phyloP scores from a whole-genome alignment of 768 basidiomycete species.

The Rhodosporidiobolus sp. region DNA sequence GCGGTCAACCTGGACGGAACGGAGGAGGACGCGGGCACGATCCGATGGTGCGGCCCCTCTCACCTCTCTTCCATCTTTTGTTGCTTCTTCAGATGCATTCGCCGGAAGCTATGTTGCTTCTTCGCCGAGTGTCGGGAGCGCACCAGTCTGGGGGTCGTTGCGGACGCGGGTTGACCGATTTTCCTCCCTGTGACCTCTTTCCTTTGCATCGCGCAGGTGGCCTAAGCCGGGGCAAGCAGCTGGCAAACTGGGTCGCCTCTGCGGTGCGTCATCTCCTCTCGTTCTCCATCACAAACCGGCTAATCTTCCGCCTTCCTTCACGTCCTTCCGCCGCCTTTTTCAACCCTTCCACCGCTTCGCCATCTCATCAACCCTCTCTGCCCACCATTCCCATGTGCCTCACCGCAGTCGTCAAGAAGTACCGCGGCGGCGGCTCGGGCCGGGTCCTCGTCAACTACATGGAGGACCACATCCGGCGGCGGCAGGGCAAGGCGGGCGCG shows the following conservation, averaged over 20 bases:
- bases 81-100: too few relatives aligned
- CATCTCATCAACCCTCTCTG: not conserved
- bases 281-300: not conserved
- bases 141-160: too few relatives aligned
- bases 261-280: not conserved
- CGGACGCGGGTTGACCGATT: too few relatives aligned
- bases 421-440: constrained; percentile 19
- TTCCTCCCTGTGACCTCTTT: too few relatives aligned
- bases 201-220: constrained; percentile 22
- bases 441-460: constrained; percentile 9
- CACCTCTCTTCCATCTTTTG: not conserved
- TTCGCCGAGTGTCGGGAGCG: too few relatives aligned
- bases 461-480: constrained; percentile 11
- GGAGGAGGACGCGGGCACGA: constrained; percentile 19
- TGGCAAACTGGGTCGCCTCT: constrained; percentile 26
- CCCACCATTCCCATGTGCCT: too few relatives aligned
- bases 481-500: constrained; percentile 6
- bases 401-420: constrained; percentile 3
- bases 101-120: too few relatives aligned
- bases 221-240: constrained; percentile 4
- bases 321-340: not conserved
- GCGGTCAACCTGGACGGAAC: not conserved
- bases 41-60: constrained; percentile 15
- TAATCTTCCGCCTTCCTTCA: not conserved
- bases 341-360: not conserved